Evolutionary conservation across 1,139 yeast species (phyloP), one percentile per base, ranked within the genome.

Genomic region (Sporopachydermia cereana): DNA sequence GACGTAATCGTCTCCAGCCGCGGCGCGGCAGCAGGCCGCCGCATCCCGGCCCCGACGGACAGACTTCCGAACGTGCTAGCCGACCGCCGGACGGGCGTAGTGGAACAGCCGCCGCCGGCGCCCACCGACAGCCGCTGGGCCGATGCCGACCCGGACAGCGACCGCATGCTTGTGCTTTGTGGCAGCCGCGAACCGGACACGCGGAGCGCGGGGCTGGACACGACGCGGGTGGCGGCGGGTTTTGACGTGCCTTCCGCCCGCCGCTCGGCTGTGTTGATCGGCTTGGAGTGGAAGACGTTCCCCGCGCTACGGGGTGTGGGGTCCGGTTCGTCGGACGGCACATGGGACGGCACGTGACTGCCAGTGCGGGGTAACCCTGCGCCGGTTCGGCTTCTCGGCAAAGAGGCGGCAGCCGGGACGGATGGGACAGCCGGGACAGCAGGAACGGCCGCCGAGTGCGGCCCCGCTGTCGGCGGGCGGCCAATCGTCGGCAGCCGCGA

Each of bases 401-500:
- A n/a, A n/a, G n/a, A n/a, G n/a, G n/a, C n/a, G n/a, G n/a, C n/a
- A n/a, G n/a, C n/a, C n/a, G n/a, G n/a, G n/a, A n/a, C n/a, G n/a
- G n/a, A n/a, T n/a, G n/a, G n/a, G n/a, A n/a, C n/a, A n/a, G n/a
- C n/a, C n/a, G n/a, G n/a, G n/a, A n/a, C n/a, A n/a, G n/a, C n/a
- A n/a, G n/a, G n/a, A n/a, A n/a, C n/a, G n/a, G n/a, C n/a, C n/a
- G n/a, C n/a, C n/a, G n/a, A n/a, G n/a, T n/a, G n/a, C n/a, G n/a
- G n/a, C n/a, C n/a, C n/a, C n/a, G n/a, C n/a, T n/a, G n/a, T n/a
- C n/a, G n/a, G n/a, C n/a, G n/a, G n/a, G n/a, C 9, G 39, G 17
- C 17, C 17, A 20, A 34, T 34, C 12, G 39, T 34, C 5, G 39
- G 39, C 39, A 34, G 39, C n/a, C 39, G 39, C 12, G 39, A 34